phyloP scores from a whole-genome alignment of 2,329 filamentous ascomycete species.

The Shiraia sp. region DNA sequence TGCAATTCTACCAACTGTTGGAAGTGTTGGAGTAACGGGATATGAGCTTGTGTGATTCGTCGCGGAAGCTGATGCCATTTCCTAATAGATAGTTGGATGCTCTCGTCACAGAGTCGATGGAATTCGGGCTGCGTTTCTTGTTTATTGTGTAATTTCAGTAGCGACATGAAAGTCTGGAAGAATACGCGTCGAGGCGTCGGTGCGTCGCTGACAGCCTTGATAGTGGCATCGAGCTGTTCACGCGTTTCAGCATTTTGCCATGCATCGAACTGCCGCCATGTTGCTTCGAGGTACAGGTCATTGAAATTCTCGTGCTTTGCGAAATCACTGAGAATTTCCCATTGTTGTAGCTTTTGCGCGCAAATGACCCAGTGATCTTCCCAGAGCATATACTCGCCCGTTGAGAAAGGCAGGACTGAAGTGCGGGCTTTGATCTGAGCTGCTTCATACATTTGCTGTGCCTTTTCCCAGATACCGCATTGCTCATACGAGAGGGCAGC shows the following conservation, averaged over 20 bases:
- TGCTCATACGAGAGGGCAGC: slow-evolving; percentile 97
- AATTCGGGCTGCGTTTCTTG: slow-evolving; percentile 81
- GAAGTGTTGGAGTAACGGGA: slow-evolving; percentile 94
- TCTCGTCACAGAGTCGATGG: slow-evolving; percentile 88
- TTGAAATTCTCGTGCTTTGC: slow-evolving; percentile 99
- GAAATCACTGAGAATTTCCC: slow-evolving; percentile 97
- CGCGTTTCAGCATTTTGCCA: slow-evolving; percentile 87
- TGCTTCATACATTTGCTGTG: slow-evolving; percentile 93
- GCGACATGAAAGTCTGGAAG: slow-evolving; percentile 97
- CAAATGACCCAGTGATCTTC: slow-evolving; percentile 99
- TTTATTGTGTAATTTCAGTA: slow-evolving; percentile 92
- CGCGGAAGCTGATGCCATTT: slow-evolving; percentile 99
- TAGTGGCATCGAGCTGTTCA: slow-evolving; percentile 87
- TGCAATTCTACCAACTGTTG: slow-evolving; percentile 97
- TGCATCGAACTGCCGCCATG: slow-evolving; percentile 93
- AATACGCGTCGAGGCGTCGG: slow-evolving; percentile 92
- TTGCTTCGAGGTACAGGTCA: slow-evolving; percentile 90
- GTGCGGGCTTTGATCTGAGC: slow-evolving; percentile 97
- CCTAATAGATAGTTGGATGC: slow-evolving; percentile 92
- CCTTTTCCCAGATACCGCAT: slow-evolving; percentile 99
- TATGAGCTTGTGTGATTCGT: slow-evolving; percentile 90
- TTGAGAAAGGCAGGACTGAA: slow-evolving; percentile 92
- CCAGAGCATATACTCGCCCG: slow-evolving; percentile 98
- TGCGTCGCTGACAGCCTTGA: slow-evolving; percentile 97
- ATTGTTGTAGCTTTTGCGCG: slow-evolving; percentile 97